A percentile compares a stretch with the other conserved stretches of the same genome.
Evolutionary conservation across 257 asterid species (phyloP).

Genomic region (Cruciata laevipes): DNA sequence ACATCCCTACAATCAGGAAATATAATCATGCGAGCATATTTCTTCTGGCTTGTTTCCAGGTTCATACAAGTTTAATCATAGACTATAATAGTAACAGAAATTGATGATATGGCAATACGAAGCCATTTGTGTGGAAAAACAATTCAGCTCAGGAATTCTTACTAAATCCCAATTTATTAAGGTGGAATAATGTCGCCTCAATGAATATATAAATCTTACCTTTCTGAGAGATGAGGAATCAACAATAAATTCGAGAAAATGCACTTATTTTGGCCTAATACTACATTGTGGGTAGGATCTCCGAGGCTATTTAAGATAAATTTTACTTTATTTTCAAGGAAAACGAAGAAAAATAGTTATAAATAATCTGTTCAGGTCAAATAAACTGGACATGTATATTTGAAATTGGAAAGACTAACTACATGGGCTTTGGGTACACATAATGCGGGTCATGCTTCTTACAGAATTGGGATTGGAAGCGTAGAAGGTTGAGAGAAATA

Average conservation of each 20-base stretch:
- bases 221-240: not conserved
- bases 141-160: not conserved
- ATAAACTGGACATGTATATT: not conserved
- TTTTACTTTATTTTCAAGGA: not conserved
- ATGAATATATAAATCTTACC: too few relatives aligned
- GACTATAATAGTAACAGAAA: not conserved
- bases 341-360: not conserved
- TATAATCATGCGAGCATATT: not conserved
- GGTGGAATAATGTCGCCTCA: not conserved
- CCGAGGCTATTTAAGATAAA: not conserved
- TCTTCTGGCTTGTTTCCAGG: not conserved
- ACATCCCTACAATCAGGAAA: slow-evolving; percentile 52
- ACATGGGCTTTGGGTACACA: not conserved
- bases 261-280: not conserved
- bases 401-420: not conserved
- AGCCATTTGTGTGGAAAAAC: not conserved
- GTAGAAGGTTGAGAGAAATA: slow-evolving; percentile 5
- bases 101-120: not conserved
- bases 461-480: not conserved
- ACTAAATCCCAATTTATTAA: not conserved
- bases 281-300: not conserved
- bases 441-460: not conserved
- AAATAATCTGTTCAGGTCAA: not conserved
- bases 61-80: not conserved
- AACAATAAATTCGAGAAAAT: not conserved